Base-by-base conservation (phyloP, 352 stramenopile species). In the Phytophthora meadii region DNA sequence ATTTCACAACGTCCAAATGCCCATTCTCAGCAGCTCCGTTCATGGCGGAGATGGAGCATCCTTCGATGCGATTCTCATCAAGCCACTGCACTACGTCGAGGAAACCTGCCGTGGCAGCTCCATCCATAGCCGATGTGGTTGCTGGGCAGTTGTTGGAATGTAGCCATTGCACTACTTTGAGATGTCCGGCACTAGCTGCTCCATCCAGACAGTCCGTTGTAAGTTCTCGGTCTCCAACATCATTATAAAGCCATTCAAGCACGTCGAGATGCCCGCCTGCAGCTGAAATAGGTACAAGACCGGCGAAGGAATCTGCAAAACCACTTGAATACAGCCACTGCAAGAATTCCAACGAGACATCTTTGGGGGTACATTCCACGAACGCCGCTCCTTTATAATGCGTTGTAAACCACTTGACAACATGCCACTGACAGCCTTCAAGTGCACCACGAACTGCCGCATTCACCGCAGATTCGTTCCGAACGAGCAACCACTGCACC, bases 141-240 rank as follows among this genome's bases (percentile, higher is more conserved):
- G 64, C 51, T 4, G 45, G 37, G 9, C 64, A 72, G 2, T 72
- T 3, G 15, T 55, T 44, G 2, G 36, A 47, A 22, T 64, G 40
- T 4, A 72, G 58, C 64, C 64, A 72, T 40, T 68, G 54, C 2
- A 72, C 50, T 9, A 64, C 57, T 14, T 72, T 39, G 3, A 72
- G 25, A 19, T 68, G 57, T 5, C 64, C 64, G 37, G 27, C 58
- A 59, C 57, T 54, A 34, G 57, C 64, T 30, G 64, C 64, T 58
- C 49, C 17, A 24, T 54, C 27, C 36, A 64, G 59, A 24, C 44
- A 62, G n/a, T 72, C 44, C 5, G 57, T 39, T 19, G 56, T 63
- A 50, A 72, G 12, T 17, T 61, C 14, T 36, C 17, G 42, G 15
- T 68, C 62, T 11, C 41, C 50, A 42, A 54, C 22, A 6, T 58